Base-by-base conservation (phyloP, 805 yeast genomes). In the Soucietia sequanensis region DNA sequence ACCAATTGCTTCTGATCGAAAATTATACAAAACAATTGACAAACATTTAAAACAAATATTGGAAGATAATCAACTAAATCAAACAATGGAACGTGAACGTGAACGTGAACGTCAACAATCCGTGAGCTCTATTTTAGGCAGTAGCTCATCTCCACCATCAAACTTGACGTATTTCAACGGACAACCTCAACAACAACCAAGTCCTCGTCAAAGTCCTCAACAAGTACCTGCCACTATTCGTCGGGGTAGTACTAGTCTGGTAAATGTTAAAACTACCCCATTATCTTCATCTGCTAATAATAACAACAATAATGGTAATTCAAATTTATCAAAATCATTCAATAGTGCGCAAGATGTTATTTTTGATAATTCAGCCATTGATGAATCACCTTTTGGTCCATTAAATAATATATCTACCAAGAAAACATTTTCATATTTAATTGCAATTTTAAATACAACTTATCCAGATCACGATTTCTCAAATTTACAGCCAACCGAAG, bases 391-490 rank as follows among this genome's bases (percentile, higher is more conserved):
- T 1, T 93, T 93, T 64, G 99, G 99, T 0, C 95, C 97, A 0
- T 70, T 93, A 22, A 84, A 83, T 51, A 83, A 82, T 48, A 78
- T 83, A n/a, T 80, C 93, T 1, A 84, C 95, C 29, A 75, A 96
- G 44, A 83, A 88, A 58, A 81, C 90, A 2, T 93, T 91, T 66
- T 93, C 96, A 0, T 86, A 90, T 54, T 67, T 93, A 31, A 86
- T 93, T 39, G 93, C 95, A 1, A 89, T 90, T 23, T 70, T 93
- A 34, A 93, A 93, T 58, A 85, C 95, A 6, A 82, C 95, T 4
- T 91, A 86, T 54, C 98, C 99, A 0, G 99, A 93, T 57, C 96
- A 93, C 52, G 99, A 93, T 54, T 93, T 91, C 50, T 76, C 95
- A 9, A 75, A 83, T 17, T 74, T 93, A 42, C 88, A 86, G 52